Percentiles rank a stretch among this genome's conserved stretches.
Evolutionary conservation across 2,329 filamentous ascomycete genomes (phyloP).

Genomic region (Fusarium pseudoanthophilum): DNA sequence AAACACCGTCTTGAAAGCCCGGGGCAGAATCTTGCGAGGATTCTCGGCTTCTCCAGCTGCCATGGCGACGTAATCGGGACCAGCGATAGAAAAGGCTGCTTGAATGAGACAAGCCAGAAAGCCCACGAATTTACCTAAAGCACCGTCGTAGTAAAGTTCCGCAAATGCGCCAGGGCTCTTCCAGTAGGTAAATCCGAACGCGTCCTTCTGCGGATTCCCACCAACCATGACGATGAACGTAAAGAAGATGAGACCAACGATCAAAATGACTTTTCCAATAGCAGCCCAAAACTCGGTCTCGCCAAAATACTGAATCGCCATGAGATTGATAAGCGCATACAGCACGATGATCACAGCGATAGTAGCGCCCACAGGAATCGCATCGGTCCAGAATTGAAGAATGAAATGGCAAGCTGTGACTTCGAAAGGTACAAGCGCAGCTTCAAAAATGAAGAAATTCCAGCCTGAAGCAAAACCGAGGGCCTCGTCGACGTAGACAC

Average conservation of each 20-base stretch:
- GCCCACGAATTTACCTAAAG: constrained; percentile 72
- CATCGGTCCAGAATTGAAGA: constrained; percentile 71
- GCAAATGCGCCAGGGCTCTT: constrained; percentile 76
- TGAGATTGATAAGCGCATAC: constrained; percentile 71
- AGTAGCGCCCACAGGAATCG: constrained; percentile 67
- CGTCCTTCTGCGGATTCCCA: constrained; percentile 77
- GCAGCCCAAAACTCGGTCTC: constrained; percentile 82
- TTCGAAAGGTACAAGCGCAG: constrained; percentile 74
- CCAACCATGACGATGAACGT: constrained; percentile 87
- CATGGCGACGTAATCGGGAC: constrained; percentile 74
- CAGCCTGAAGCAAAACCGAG: constrained; percentile 79
- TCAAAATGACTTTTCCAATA: constrained; percentile 76
- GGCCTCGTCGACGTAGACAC: constrained; percentile 78
- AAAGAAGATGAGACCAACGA: constrained; percentile 76
- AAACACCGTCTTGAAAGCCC: constrained; percentile 82
- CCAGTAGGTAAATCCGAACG: constrained; percentile 78
- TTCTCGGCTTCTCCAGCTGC: constrained; percentile 79
- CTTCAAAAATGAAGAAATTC: constrained; percentile 80
- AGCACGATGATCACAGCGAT: constrained; percentile 64
- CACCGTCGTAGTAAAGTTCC: constrained; percentile 70
- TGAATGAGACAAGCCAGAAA: constrained; percentile 80
- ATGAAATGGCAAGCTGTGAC: constrained; percentile 73
- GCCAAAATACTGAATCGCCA: constrained; percentile 79
- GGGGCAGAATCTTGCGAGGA: constrained; percentile 75
- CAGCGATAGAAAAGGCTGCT: constrained; percentile 74